Conservation (phyloP, 176 grass and related monocot species). For the Melocanna baccifera region DNA sequence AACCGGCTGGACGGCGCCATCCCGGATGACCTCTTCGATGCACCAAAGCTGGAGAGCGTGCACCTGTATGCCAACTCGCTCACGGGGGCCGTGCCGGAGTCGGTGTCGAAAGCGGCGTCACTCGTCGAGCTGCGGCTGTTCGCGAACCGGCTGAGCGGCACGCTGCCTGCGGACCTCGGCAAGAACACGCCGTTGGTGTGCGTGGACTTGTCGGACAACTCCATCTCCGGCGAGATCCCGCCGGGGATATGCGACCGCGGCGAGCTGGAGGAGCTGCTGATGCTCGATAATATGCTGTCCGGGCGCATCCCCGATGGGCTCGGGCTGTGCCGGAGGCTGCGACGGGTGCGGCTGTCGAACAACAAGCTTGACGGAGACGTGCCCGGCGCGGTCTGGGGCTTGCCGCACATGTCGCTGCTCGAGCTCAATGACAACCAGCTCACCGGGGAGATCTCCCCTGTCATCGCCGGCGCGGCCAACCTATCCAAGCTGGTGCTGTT, state of each 20-base stretch:
- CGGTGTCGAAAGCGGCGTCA: slow-evolving; percentile 26
- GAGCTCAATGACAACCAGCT: slow-evolving; percentile 69
- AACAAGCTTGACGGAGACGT: slow-evolving; percentile 65
- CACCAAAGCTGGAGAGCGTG: slow-evolving; percentile 58
- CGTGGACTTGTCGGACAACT: slow-evolving; percentile 66
- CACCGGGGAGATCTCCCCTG: slow-evolving; percentile 63
- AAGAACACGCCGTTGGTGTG: slow-evolving; percentile 49
- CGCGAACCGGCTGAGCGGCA: slow-evolving; percentile 58
- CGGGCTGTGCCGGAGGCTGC: slow-evolving; percentile 58
- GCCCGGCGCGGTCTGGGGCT: slow-evolving; percentile 71
- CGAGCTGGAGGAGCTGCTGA: slow-evolving; percentile 66
- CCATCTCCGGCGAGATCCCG: slow-evolving; percentile 71
- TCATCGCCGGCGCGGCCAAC: slow-evolving; percentile 67
- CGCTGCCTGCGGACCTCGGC: slow-evolving; percentile 60
- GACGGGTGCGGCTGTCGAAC: slow-evolving; percentile 58
- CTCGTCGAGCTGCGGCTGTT: slow-evolving; percentile 73
- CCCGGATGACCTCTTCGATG: slow-evolving; percentile 73
- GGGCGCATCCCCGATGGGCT: slow-evolving; percentile 59
- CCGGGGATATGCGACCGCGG: slow-evolving; percentile 73
- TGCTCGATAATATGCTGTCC: slow-evolving; percentile 61
- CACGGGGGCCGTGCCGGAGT: slow-evolving; percentile 43
- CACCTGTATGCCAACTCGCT: slow-evolving; percentile 67
- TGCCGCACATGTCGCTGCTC: slow-evolving; percentile 71
- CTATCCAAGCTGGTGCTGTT: slow-evolving; percentile 71
- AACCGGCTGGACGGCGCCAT: slow-evolving; percentile 63